These are phyloP conservation scores for Lachnellula hyalina DNA, from an alignment of 2,329 filamentous ascomycete genomes.

Conservation along the genomic window DNA sequence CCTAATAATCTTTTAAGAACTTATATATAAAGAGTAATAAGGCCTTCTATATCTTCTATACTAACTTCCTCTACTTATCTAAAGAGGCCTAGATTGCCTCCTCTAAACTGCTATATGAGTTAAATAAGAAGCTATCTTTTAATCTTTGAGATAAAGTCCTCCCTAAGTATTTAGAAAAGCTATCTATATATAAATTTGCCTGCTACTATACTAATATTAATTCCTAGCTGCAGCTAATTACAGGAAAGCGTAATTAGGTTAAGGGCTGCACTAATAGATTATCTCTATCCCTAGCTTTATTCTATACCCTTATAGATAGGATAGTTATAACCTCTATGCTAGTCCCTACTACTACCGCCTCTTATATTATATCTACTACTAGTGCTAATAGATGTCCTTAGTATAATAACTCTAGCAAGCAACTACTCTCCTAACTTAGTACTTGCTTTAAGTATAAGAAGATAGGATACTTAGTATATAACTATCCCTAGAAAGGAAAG, in stretches of 20 bases:
- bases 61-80: not conserved
- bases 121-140: not conserved
- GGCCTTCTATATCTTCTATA: not conserved
- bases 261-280: not conserved
- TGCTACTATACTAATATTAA: not conserved
- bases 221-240: not conserved
- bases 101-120: not conserved
- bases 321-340: not conserved
- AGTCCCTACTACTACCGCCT: not conserved
- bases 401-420: not conserved
- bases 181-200: not conserved
- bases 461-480: not conserved
- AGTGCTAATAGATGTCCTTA: not conserved
- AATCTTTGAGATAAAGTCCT: not conserved
- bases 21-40: not conserved
- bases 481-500: not conserved
- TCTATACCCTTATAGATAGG: not conserved
- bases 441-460: not conserved
- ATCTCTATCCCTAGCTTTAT: not conserved
- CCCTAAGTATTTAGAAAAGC: not conserved
- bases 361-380: not conserved
- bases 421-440: not conserved
- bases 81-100: not conserved
- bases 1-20: not conserved
- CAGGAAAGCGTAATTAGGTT: not conserved